Evolutionary conservation across 1,284 basidiomycete genomes (phyloP), one percentile per base, ranked within the genome.

Genomic region (Rhodotorula sp.): DNA sequence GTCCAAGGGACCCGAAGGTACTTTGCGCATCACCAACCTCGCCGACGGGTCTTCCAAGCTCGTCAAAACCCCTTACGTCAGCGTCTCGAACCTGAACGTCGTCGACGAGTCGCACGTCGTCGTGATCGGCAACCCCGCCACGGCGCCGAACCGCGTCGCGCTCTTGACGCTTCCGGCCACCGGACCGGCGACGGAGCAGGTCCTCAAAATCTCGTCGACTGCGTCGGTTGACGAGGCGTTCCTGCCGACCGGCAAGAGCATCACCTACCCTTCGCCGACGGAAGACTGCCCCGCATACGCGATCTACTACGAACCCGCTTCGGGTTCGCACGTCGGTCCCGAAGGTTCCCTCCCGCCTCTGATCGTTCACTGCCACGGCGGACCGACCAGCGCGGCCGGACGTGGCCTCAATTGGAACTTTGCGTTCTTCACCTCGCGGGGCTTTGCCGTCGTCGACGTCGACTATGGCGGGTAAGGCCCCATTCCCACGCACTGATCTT

Each of bases 381-480:
- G 90, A 0, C 89, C 90, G 0, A 90, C 89, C 0, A 75, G 74
- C 1, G 77, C 83, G 6, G 80, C 83, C 0, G 57, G 73, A 1
- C 85, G 86, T 64, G 84, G 83, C 0, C 78, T 91, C 45, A 72
- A 68, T 38, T 72, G 79, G 67, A 80, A 81, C n/a, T 83, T 82
- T 60, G 87, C 88, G 70, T 90, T 84, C 77, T 91, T 85, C 73
- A 89, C 88, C 0, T 85, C 84, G n/a, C 84, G 88, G 6, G 88
- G 89, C 26, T 89, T 80, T 82, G 87, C 83, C 14, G 88, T 74
- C 83, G 71, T 72, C 70, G 87, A 64, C 23, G 70, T 71, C 56
- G 62, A 70, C 57, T 70, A 70, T 43, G 68, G 62, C 43, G 62
- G 62, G 19, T 43, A 43, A 49, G 47, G 14, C 23, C 47, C 19